phyloP scores from a whole-genome alignment of 768 basidiomycete species.

The Boletus edulis region DNA sequence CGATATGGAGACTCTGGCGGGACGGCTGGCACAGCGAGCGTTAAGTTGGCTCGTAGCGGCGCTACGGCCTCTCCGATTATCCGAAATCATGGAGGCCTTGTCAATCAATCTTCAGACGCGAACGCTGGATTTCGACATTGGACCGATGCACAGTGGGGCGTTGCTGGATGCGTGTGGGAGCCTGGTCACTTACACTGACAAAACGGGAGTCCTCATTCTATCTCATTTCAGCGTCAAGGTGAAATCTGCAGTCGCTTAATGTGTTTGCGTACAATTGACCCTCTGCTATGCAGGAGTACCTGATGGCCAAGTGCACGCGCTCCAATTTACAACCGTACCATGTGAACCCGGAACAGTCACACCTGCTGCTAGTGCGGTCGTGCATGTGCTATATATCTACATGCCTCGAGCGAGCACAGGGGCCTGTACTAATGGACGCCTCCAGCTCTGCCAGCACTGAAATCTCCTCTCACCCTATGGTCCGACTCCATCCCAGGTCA shows the following conservation, averaged over 20 bases:
- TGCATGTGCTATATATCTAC: slow-evolving; percentile 7
- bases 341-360: background rate
- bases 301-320: background rate
- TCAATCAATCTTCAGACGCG: background rate
- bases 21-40: background rate
- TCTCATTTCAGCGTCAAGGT: slow-evolving; percentile 7
- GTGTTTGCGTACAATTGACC: background rate
- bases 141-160: slow-evolving; percentile 3
- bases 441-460: background rate
- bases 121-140: background rate
- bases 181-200: background rate
- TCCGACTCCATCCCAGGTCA: background rate
- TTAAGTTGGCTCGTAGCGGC: slow-evolving; percentile 1
- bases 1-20: background rate
- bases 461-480: background rate
- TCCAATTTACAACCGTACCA: background rate
- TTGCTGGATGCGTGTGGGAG: slow-evolving; percentile 9
- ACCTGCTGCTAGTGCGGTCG: background rate
- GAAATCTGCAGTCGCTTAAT: background rate
- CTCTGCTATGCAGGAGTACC: background rate
- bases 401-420: background rate
- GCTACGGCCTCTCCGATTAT: background rate
- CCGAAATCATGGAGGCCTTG: slow-evolving; percentile 1
- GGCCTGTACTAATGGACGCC: background rate
- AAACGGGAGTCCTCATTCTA: background rate